These are phyloP conservation scores for Gilbertella persicaria DNA, from an alignment of 371 early-diverging fungal genomes.

Conservation along the genomic window DNA sequence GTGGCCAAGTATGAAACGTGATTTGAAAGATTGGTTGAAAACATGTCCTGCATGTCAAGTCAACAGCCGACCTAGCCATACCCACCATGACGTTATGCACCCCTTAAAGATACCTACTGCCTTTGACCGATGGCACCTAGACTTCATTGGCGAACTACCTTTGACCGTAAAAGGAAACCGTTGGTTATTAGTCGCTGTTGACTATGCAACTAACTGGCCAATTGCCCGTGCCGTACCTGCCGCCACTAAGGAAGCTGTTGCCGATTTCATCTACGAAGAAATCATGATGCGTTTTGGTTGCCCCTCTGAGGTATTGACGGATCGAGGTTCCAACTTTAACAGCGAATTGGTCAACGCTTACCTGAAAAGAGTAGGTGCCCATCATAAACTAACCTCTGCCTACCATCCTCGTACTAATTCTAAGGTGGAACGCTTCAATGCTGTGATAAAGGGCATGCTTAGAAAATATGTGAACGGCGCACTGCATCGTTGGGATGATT, in stretches of 20 bases:
- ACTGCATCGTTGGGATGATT: constrained; percentile 22
- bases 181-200: constrained; percentile 38
- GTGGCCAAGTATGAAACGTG: constrained; percentile 23
- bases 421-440: constrained; percentile 24
- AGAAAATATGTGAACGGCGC: constrained; percentile 17
- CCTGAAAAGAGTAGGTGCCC: not conserved
- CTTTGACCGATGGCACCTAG: constrained; percentile 29
- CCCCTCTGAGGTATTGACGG: constrained; percentile 27
- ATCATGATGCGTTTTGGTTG: constrained; percentile 25
- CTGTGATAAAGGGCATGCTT: constrained; percentile 12
- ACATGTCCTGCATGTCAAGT: constrained; percentile 15
- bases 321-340: constrained; percentile 28
- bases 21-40: constrained; percentile 10
- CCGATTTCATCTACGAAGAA: constrained; percentile 14
- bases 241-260: constrained; percentile 25
- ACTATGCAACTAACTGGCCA: constrained; percentile 43
- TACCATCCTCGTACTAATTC: constrained; percentile 32
- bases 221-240: constrained; percentile 22
- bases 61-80: not conserved
- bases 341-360: constrained; percentile 1
- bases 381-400: constrained; percentile 17
- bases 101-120: constrained; percentile 3
- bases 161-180: constrained; percentile 16
- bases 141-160: constrained; percentile 29
- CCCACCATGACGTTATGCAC: not conserved